Conservation (phyloP, 495 filamentous ascomycete species). For the Pyronema domesticum region DNA sequence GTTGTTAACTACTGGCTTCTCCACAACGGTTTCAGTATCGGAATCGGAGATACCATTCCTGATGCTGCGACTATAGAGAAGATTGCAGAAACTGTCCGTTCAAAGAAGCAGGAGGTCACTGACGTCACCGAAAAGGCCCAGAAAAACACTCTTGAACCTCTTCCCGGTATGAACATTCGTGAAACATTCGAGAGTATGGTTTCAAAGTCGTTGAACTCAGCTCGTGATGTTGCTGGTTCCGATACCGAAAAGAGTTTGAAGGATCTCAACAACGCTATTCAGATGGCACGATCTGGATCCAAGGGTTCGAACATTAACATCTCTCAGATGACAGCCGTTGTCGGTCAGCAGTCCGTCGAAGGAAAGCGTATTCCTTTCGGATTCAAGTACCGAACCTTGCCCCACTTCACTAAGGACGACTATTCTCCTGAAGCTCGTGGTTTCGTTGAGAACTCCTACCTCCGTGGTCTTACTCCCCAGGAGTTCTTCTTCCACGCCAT, state of each 20-base stretch:
- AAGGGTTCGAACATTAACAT: constrained; percentile 99
- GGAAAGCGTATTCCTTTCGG: constrained; percentile 98
- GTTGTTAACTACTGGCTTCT: constrained; percentile 94
- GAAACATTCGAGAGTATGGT: constrained; percentile 96
- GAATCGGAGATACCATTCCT: constrained; percentile 95
- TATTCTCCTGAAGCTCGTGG: constrained; percentile 92
- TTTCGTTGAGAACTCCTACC: constrained; percentile 97
- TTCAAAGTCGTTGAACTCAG: constrained; percentile 77
- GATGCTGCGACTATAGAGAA: constrained; percentile 62
- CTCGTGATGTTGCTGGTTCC: constrained; percentile 91
- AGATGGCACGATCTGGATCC: constrained; percentile 89
- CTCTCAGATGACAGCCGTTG: constrained; percentile 94
- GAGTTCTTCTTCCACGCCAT: constrained; percentile 99
- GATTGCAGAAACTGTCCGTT: constrained; percentile 59
- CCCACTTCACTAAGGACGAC: constrained; percentile 98
- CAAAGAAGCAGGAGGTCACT: constrained; percentile 63
- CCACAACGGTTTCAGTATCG: constrained; percentile 96
- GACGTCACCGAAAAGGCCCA: constrained; percentile 57
- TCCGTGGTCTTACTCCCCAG: constrained; percentile 82
- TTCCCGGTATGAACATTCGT: constrained; percentile 94
- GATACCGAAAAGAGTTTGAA: constrained; percentile 78
- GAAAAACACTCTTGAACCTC: constrained; percentile 63
- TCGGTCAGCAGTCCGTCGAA: constrained; percentile 94
- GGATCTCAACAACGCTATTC: constrained; percentile 84
- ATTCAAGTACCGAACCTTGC: constrained; percentile 94